These are phyloP conservation scores for Amoeboradix gromovi DNA, from an alignment of 371 early-diverging fungal species.

Conservation along the genomic window DNA sequence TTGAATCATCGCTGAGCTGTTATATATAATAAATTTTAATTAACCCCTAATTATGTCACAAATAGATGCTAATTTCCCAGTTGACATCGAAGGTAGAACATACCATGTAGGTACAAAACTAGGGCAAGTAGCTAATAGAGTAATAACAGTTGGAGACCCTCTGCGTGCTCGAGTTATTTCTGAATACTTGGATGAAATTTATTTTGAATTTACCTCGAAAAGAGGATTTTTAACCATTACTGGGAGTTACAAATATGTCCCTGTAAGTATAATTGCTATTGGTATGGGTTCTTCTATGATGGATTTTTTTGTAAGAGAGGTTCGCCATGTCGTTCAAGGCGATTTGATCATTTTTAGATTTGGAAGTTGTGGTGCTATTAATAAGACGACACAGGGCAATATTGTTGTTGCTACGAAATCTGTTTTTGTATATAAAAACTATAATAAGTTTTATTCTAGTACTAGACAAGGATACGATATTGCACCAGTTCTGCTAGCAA, in stretches of 20 bases:
- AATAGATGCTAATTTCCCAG: slow-evolving; percentile 44
- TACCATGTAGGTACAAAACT: slow-evolving; percentile 52
- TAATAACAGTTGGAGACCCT: slow-evolving; percentile 73
- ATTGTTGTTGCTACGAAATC: slow-evolving; percentile 41
- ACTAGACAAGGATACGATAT: slow-evolving; percentile 1
- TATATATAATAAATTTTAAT: too few relatives aligned
- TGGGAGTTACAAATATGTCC: slow-evolving; percentile 42
- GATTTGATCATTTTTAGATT: slow-evolving; percentile 50
- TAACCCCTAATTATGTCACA: neutral
- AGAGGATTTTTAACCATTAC: slow-evolving; percentile 75
- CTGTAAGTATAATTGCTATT: slow-evolving; percentile 60
- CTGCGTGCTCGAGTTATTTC: slow-evolving; percentile 40
- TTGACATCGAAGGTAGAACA: slow-evolving; percentile 41
- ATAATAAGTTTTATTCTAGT: slow-evolving; percentile 29
- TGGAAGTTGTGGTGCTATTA: slow-evolving; percentile 64
- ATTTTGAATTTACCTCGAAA: slow-evolving; percentile 21
- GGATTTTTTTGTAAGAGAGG: slow-evolving; percentile 76
- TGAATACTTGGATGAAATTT: slow-evolving; percentile 22
- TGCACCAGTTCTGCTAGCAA: neutral
- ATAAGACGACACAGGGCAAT: slow-evolving; percentile 21
- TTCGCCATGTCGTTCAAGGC: slow-evolving; percentile 50
- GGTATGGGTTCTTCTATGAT: slow-evolving; percentile 63
- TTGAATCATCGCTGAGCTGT: too few relatives aligned
- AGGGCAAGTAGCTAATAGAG: slow-evolving; percentile 61
- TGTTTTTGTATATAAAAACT: slow-evolving; percentile 40